Percentiles rank a stretch among this genome's conserved stretches.
Conservation (phyloP, 176 grass and related monocot species). For the Bolboschoenus planiculmis region DNA sequence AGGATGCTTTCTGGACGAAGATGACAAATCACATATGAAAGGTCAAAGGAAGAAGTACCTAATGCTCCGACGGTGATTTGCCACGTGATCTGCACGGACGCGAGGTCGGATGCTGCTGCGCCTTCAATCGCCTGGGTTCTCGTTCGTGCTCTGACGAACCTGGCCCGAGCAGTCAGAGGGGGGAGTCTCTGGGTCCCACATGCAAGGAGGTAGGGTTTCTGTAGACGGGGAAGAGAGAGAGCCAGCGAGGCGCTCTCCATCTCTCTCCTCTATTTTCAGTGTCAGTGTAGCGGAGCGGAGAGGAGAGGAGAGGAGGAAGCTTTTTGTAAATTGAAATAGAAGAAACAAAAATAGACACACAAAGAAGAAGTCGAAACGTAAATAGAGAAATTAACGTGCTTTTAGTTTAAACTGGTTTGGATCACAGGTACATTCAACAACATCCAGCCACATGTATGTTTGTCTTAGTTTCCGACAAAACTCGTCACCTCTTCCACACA, state of each 20-base stretch:
- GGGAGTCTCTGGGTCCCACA: neutral
- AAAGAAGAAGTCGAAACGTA: neutral
- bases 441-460: neutral
- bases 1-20: neutral
- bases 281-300: no score
- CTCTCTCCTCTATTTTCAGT: neutral
- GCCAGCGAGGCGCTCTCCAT: neutral
- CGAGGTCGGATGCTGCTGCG: slow-evolving; percentile 26
- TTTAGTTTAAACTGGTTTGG: neutral
- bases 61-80: slow-evolving; percentile 80
- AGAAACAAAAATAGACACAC: no score
- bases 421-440: neutral
- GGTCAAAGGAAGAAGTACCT: slow-evolving; percentile 21
- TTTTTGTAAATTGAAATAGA: neutral
- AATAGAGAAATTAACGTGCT: neutral
- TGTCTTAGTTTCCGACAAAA: neutral
- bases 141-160: neutral
- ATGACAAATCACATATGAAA: neutral
- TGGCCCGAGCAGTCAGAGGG: neutral
- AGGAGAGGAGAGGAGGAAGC: no score
- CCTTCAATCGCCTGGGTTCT: slow-evolving; percentile 31
- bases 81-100: slow-evolving; percentile 64
- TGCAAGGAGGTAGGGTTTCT: neutral
- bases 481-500: neutral
- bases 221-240: neutral